These are phyloP conservation scores for Aspergillus uvarum DNA, from an alignment of 2,329 filamentous ascomycete genomes.

Conservation along the genomic window DNA sequence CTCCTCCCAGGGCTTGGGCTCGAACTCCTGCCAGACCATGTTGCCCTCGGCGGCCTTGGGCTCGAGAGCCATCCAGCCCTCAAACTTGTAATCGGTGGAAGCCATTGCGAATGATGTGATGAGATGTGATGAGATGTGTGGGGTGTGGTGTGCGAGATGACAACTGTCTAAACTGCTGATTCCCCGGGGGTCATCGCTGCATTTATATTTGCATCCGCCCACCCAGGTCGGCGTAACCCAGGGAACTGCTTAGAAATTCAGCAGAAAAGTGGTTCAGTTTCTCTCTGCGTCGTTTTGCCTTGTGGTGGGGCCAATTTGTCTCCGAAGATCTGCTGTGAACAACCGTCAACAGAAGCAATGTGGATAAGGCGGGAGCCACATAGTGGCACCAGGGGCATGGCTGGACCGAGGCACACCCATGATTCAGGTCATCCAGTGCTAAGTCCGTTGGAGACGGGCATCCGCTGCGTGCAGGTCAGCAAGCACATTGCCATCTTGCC, in stretches of 20 bases:
- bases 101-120: slow-evolving; percentile 20
- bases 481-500: not conserved
- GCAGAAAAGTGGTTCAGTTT: not conserved
- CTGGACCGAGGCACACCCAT: not conserved
- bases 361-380: not conserved
- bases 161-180: slow-evolving; percentile 4
- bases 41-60: slow-evolving; percentile 51
- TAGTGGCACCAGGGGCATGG: not conserved
- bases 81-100: slow-evolving; percentile 50
- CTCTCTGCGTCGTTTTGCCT: not conserved
- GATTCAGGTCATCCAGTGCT: not conserved
- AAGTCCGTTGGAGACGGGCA: too few relatives aligned
- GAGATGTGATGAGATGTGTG: not conserved
- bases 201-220: slow-evolving; percentile 6
- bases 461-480: not conserved
- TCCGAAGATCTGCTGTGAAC: not conserved
- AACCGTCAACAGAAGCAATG: not conserved
- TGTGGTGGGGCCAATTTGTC: not conserved
- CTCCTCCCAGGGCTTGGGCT: slow-evolving; percentile 65
- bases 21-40: slow-evolving; percentile 56
- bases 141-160: not conserved
- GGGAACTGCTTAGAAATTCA: slow-evolving; percentile 7
- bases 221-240: not conserved
- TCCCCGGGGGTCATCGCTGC: slow-evolving; percentile 11
- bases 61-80: slow-evolving; percentile 58